Evolutionary conservation across 768 basidiomycete species (phyloP).

Genomic region (Pisolithus sp.): DNA sequence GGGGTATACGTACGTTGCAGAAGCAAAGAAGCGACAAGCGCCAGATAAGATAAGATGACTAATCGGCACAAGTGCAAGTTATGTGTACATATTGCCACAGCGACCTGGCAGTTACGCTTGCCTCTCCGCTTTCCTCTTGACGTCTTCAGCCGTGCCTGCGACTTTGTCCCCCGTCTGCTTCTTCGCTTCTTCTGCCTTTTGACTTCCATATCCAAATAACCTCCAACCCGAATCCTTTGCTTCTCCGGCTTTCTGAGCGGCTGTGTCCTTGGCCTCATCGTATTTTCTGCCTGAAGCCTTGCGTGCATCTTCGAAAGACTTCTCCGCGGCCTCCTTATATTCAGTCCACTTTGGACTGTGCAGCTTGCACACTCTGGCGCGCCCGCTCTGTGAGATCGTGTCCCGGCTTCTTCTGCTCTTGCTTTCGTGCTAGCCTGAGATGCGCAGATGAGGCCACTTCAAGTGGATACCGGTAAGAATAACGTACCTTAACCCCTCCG

Average conservation of each 20-base stretch:
- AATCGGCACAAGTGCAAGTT: neutral
- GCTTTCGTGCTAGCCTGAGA: slow-evolving; percentile 18
- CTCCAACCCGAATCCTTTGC: slow-evolving; percentile 24
- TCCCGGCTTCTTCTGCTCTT: slow-evolving; percentile 15
- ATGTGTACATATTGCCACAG: neutral
- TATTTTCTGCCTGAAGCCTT: slow-evolving; percentile 21
- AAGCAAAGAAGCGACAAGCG: no score
- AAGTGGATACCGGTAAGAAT: neutral
- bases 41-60: no score
- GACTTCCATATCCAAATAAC: slow-evolving; percentile 37
- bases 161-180: slow-evolving; percentile 21
- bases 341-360: slow-evolving; percentile 18
- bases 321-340: slow-evolving; percentile 21
- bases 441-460: neutral
- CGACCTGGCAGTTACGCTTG: no score
- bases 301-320: slow-evolving; percentile 18
- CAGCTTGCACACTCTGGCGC: slow-evolving; percentile 19
- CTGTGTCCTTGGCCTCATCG: slow-evolving; percentile 26
- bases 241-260: slow-evolving; percentile 15
- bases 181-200: slow-evolving; percentile 27
- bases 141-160: slow-evolving; percentile 22
- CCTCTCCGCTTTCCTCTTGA: slow-evolving; percentile 22
- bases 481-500: slow-evolving; percentile 31
- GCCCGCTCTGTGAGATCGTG: slow-evolving; percentile 21
- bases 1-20: no score